Evolutionary conservation across 1,284 basidiomycete genomes (phyloP).

Genomic region (Microbotryum scabiosae): DNA sequence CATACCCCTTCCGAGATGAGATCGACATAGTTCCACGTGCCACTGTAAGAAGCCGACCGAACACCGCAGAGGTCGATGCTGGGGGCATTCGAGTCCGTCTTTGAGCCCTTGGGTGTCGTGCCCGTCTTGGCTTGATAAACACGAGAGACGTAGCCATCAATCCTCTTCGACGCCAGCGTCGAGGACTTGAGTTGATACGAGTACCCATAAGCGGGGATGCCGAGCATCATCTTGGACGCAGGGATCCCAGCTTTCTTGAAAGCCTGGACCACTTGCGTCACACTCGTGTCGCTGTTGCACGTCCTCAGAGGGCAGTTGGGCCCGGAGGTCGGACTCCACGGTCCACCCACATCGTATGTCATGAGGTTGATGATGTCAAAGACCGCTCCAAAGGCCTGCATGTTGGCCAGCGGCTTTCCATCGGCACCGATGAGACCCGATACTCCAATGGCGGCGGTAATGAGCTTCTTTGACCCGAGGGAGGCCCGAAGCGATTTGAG

Average conservation of each 20-base stretch:
- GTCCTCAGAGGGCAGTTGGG: constrained; percentile 21
- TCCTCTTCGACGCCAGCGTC: neutral
- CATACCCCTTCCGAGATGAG: neutral
- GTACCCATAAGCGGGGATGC: neutral
- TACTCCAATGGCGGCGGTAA: constrained; percentile 67
- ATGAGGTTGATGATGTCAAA: constrained; percentile 27
- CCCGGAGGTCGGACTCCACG: constrained; percentile 18
- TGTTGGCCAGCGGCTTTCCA: constrained; percentile 40
- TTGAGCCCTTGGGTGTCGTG: neutral
- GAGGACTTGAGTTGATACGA: neutral
- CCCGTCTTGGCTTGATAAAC: neutral
- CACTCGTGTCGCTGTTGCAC: constrained; percentile 16
- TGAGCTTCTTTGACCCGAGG: constrained; percentile 54
- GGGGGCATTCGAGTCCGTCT: neutral
- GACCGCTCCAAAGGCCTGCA: constrained; percentile 7
- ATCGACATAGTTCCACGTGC: neutral
- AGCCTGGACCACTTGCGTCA: constrained; percentile 5
- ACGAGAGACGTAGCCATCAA: neutral
- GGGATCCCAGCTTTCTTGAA: constrained; percentile 24
- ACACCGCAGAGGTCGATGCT: neutral
- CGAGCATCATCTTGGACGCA: constrained; percentile 3
- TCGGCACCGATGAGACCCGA: constrained; percentile 56
- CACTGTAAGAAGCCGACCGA: neutral
- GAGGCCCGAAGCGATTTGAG: constrained; percentile 53
- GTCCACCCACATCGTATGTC: constrained; percentile 18